Base-by-base conservation (phyloP, 169 alveolate species). In the Plasmodium relictum region DNA sequence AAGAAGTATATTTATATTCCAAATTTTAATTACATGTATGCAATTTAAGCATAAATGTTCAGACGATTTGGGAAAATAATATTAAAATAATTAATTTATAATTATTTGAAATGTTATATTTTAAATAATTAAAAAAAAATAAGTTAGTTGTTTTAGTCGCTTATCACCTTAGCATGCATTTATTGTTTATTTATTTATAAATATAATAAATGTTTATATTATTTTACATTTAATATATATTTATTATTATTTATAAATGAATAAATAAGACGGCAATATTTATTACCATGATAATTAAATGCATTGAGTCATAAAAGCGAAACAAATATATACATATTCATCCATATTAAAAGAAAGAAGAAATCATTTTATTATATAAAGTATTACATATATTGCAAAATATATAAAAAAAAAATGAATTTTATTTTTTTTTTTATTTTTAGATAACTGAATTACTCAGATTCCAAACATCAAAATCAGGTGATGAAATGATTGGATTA, bases 391-490 rank as follows among this genome's bases (percentile, higher is more conserved):
- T 10, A n/a, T 48, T 70, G 3, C 39, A 3, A 31, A 31, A 31
- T 31, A 31, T 31, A 31, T 31, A 31, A 2, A 31, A 31, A 31
- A 31, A 1, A 31, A 31, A 31, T 31, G 3, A 9, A 10, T 73
- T 18, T 61, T 24, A 48, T 56, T 50, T 50, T 8, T 4, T 70
- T 22, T 39, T 41, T 18, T n/a, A 6, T 37, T 12, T 37, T 14
- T 42, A 95, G 98, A 93, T 96, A 90, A 98, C 99, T 31, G 99
- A 98, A 92, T 95, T 99, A 91, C 95, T 99, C 62, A 97, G 99
- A 88, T 99, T 94, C 96, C 99, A 98, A 93, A 96, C 99, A 50
- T 94, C 99, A 92, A 99, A 98, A 97, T 94, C 98, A 58, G 99
- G 99, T 85, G 99, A 99, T 62, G 99, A 99, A 87, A 93, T 96